These are phyloP conservation scores for Pyrus bretschneideri DNA, from an alignment of 306 rosid genomes.

Conservation along the genomic window DNA sequence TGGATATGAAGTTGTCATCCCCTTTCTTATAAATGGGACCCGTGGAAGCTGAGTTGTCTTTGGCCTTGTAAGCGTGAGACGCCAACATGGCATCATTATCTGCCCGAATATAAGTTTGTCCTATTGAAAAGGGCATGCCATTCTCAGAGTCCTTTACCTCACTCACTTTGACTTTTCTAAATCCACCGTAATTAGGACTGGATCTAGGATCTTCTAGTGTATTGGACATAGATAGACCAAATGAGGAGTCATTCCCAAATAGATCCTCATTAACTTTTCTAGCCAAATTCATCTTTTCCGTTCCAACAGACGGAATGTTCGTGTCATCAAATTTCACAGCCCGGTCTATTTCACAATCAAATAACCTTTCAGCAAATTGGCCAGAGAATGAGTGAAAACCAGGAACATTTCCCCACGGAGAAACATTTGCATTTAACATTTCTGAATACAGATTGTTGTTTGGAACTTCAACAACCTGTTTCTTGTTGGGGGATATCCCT, in stretches of 20 bases:
- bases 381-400: slow-evolving; percentile 48
- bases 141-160: slow-evolving; percentile 70
- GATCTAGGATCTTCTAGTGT: slow-evolving; percentile 45
- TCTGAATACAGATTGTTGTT: slow-evolving; percentile 35
- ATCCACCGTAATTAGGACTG: slow-evolving; percentile 44
- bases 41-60: slow-evolving; percentile 30
- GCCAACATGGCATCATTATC: slow-evolving; percentile 22
- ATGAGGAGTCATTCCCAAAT: slow-evolving; percentile 39
- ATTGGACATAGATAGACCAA: slow-evolving; percentile 51
- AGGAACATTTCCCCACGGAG: slow-evolving; percentile 53
- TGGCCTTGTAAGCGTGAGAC: slow-evolving; percentile 22
- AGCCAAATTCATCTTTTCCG: slow-evolving; percentile 32
- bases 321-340: slow-evolving; percentile 34
- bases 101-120: slow-evolving; percentile 36
- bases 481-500: slow-evolving; percentile 59
- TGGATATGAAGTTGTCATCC: slow-evolving; percentile 27
- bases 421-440: slow-evolving; percentile 37
- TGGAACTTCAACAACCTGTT: slow-evolving; percentile 55
- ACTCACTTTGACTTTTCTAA: slow-evolving; percentile 61
- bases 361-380: slow-evolving; percentile 39
- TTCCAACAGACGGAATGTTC: slow-evolving; percentile 23
- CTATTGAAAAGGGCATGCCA: slow-evolving; percentile 26
- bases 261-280: slow-evolving; percentile 43
- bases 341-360: slow-evolving; percentile 36
- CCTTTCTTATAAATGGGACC: slow-evolving; percentile 41